Percentiles rank a stretch among this genome's conserved stretches.
Conservation (phyloP, 352 stramenopile species). For the Globisporangium nagaii region DNA sequence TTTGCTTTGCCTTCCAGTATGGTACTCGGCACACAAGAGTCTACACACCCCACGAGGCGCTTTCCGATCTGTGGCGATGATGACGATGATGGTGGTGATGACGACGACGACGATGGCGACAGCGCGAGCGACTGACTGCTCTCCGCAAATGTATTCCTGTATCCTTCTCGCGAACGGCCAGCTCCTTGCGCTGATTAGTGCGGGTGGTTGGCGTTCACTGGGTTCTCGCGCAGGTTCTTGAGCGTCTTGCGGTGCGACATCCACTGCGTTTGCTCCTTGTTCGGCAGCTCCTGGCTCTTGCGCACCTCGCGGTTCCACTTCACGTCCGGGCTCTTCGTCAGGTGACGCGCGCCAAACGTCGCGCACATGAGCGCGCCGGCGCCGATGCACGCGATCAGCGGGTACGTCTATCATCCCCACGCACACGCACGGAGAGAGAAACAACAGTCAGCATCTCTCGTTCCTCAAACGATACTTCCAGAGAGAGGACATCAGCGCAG, state of each 20-base stretch:
- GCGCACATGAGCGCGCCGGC: slow-evolving; percentile 33
- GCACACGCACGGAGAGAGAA: not conserved
- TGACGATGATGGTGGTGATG: not conserved
- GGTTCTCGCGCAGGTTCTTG: slow-evolving; percentile 34
- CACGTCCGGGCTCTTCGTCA: slow-evolving; percentile 50
- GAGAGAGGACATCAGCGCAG: not conserved
- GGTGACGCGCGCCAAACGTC: slow-evolving; percentile 35
- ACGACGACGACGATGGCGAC: not conserved
- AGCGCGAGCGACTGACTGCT: too few relatives aligned
- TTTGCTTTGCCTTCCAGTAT: not conserved
- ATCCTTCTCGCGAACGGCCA: too few relatives aligned
- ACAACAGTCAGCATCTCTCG: too few relatives aligned
- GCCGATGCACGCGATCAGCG: slow-evolving; percentile 33
- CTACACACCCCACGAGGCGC: not conserved
- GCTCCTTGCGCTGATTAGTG: too few relatives aligned
- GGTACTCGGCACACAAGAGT: not conserved
- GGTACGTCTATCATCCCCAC: slow-evolving; percentile 32
- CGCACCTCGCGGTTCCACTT: slow-evolving; percentile 55
- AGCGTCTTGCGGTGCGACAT: slow-evolving; percentile 44
- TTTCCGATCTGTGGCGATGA: not conserved
- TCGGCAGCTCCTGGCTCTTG: slow-evolving; percentile 46
- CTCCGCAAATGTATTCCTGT: slow-evolving; percentile 9
- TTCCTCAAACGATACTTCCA: not conserved
- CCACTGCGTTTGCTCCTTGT: slow-evolving; percentile 35
- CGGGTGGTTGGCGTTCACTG: slow-evolving; percentile 24